phyloP scores from a whole-genome alignment of 257 asterid species.

The Nicotiana tabacum region DNA sequence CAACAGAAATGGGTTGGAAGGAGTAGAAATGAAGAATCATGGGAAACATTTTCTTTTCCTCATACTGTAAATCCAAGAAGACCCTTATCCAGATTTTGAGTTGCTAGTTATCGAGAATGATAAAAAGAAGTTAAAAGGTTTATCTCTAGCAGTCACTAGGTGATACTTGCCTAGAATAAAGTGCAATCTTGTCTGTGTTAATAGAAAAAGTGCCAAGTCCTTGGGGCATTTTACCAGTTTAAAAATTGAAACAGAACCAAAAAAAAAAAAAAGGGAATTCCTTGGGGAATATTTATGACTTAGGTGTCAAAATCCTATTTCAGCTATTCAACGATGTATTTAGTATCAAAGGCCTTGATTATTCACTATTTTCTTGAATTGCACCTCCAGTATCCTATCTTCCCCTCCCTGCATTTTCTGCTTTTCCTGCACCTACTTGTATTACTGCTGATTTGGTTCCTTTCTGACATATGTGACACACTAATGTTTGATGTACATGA shows the following conservation, averaged over 20 bases:
- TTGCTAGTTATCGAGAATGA: not conserved
- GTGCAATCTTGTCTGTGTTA: not conserved
- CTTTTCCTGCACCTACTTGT: not conserved
- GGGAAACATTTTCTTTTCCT: not conserved
- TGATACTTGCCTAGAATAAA: not conserved
- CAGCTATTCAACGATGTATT: not conserved
- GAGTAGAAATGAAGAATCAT: not conserved
- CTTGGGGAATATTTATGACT: not conserved
- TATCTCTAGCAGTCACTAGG: not conserved
- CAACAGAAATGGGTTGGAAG: not conserved
- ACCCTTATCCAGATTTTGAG: not conserved
- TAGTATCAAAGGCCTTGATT: not conserved
- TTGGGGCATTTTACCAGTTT: not conserved
- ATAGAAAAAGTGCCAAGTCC: not conserved
- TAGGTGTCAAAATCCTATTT: not conserved
- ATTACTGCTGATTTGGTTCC: not conserved
- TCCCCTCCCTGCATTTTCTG: conserved; percentile 2
- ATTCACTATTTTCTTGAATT: not conserved
- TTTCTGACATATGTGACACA: not conserved
- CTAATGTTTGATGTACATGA: not conserved
- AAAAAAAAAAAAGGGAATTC: not conserved
- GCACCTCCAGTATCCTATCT: not conserved
- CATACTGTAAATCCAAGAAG: not conserved
- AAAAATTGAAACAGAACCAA: not conserved
- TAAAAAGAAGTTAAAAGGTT: not conserved